These are phyloP conservation scores for Termitomyces sp. DNA, from an alignment of 768 basidiomycete species.

Conservation along the genomic window DNA sequence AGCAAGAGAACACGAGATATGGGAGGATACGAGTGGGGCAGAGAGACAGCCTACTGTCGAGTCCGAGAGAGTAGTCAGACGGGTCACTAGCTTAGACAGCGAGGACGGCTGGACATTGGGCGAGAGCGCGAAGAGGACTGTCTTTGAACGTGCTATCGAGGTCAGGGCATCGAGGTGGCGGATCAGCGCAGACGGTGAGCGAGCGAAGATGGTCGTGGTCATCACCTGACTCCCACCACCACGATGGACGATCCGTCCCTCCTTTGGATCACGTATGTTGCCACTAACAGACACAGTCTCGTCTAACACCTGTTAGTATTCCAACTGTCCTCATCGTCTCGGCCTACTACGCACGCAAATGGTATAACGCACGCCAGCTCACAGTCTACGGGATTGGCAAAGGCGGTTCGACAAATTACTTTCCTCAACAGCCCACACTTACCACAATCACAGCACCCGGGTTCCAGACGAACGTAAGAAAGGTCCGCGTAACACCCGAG, in stretches of 20 bases:
- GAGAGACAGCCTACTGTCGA: slow-evolving; percentile 59
- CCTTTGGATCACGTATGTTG: slow-evolving; percentile 41
- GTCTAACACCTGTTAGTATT: slow-evolving; percentile 23
- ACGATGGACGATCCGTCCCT: slow-evolving; percentile 28
- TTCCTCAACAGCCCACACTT: not conserved
- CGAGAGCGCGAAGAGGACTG: slow-evolving; percentile 47
- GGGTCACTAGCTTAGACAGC: slow-evolving; percentile 32
- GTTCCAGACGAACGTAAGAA: slow-evolving; percentile 48
- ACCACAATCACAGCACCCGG: slow-evolving; percentile 34
- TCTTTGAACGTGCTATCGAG: slow-evolving; percentile 22
- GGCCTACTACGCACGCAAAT: slow-evolving; percentile 41
- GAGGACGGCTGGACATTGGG: slow-evolving; percentile 31
- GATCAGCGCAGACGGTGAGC: slow-evolving; percentile 28
- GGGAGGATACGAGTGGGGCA: slow-evolving; percentile 31
- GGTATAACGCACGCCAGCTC: slow-evolving; percentile 42
- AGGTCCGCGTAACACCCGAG: slow-evolving; percentile 47
- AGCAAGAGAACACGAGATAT: slow-evolving; percentile 53
- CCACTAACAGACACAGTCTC: not conserved
- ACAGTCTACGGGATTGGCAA: slow-evolving; percentile 49
- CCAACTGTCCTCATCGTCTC: slow-evolving; percentile 39
- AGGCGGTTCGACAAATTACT: slow-evolving; percentile 32
- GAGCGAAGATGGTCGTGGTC: slow-evolving; percentile 33
- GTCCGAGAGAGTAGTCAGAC: slow-evolving; percentile 32
- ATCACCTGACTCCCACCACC: slow-evolving; percentile 4
- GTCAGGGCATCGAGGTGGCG: slow-evolving; percentile 26